Evolutionary conservation across 495 filamentous ascomycete genomes (phyloP).

Genomic region (Penicillium robsamsonii): DNA sequence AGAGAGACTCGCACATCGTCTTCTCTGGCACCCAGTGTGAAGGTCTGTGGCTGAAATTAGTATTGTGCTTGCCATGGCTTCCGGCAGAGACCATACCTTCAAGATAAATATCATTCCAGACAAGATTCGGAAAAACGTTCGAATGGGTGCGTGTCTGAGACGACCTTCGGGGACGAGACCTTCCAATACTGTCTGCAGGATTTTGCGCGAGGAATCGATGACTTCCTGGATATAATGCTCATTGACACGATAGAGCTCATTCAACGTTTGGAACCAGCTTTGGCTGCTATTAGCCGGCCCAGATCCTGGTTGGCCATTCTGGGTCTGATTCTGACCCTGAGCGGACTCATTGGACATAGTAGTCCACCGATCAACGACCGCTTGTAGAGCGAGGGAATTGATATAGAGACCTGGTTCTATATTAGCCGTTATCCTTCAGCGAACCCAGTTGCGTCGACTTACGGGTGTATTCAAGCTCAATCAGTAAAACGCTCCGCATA

Average conservation of each 20-base stretch:
- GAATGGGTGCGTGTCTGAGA: slow-evolving; percentile 86
- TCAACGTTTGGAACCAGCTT: slow-evolving; percentile 52
- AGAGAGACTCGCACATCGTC: slow-evolving; percentile 82
- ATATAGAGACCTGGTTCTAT: slow-evolving; percentile 61
- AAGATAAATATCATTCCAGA: slow-evolving; percentile 94
- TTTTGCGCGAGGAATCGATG: slow-evolving; percentile 78
- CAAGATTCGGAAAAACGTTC: slow-evolving; percentile 92
- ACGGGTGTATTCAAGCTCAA: slow-evolving; percentile 87
- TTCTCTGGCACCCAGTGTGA: slow-evolving; percentile 87
- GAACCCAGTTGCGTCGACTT: slow-evolving; percentile 24
- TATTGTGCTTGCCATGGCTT: neutral
- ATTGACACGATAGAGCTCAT: slow-evolving; percentile 55
- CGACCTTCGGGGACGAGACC: slow-evolving; percentile 77
- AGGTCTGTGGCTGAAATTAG: slow-evolving; percentile 57
- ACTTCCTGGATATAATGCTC: slow-evolving; percentile 84
- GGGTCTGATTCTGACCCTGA: slow-evolving; percentile 38
- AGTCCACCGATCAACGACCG: slow-evolving; percentile 90
- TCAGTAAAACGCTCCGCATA: slow-evolving; percentile 79
- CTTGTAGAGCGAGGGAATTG: slow-evolving; percentile 90
- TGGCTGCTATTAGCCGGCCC: slow-evolving; percentile 32
- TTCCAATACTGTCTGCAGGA: slow-evolving; percentile 79
- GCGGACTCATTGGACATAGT: slow-evolving; percentile 60
- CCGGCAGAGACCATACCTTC: slow-evolving; percentile 44
- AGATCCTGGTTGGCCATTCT: slow-evolving; percentile 40
- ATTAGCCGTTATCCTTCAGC: slow-evolving; percentile 15